Conservation (phyloP, 768 basidiomycete genomes). For the Leucocoprinus leucothites region DNA sequence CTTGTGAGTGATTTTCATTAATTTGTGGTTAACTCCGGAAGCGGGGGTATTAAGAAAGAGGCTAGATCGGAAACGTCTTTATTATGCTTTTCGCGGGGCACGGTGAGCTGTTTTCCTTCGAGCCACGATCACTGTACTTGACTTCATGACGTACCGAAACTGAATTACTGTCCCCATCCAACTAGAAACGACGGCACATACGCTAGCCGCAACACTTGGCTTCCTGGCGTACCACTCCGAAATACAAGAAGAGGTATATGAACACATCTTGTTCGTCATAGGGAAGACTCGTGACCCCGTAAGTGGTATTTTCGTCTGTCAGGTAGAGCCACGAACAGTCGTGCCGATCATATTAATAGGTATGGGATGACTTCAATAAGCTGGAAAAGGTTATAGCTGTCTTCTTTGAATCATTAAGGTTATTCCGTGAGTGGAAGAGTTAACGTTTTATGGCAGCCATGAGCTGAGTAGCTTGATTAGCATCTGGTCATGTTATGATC, state of each 20-base stretch:
- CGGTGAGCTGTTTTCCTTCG: conserved; percentile 31
- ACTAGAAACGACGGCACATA: conserved; percentile 49
- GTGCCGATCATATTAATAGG: conserved; percentile 18
- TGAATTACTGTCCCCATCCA: conserved; percentile 1
- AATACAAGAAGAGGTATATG: conserved; percentile 44
- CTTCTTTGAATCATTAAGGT: conserved; percentile 40
- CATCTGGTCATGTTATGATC: conserved; percentile 17
- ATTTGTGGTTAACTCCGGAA: background rate
- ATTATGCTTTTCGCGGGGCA: conserved; percentile 57
- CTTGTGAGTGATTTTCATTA: conserved; percentile 25
- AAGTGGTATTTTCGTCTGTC: conserved; percentile 5
- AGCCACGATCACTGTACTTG: background rate
- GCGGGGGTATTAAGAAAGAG: background rate
- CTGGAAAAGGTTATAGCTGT: conserved; percentile 40
- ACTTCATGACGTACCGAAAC: background rate
- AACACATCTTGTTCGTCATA: conserved; percentile 40
- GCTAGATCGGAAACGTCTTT: conserved; percentile 51
- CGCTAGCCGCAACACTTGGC: conserved; percentile 43
- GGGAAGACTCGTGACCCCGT: conserved; percentile 31
- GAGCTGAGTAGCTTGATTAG: no score
- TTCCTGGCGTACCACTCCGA: conserved; percentile 43
- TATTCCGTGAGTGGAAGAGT: conserved; percentile 38
- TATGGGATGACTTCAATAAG: conserved; percentile 36
- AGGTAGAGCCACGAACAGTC: background rate
- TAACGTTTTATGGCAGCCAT: background rate